These are phyloP conservation scores for Pythium brassicae DNA, from an alignment of 352 stramenopile species.

Conservation along the genomic window DNA sequence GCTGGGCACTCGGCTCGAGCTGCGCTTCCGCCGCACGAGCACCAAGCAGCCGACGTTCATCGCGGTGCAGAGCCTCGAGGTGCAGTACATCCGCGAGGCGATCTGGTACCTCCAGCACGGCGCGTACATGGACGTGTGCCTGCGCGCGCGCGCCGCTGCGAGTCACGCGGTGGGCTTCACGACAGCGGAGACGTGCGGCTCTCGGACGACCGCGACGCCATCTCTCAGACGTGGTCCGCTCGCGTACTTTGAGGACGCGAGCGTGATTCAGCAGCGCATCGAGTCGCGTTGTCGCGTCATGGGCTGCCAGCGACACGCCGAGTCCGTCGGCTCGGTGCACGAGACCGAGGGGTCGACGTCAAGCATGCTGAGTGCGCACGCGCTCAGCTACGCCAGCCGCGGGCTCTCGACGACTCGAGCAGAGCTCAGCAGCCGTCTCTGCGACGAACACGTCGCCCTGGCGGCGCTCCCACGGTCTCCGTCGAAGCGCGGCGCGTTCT, in stretches of 20 bases:
- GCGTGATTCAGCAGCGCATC: conserved; percentile 32
- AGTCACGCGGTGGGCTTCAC: conserved; percentile 1
- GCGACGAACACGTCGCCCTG: conserved; percentile 25
- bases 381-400: conserved; percentile 5
- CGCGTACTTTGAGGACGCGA: conserved; percentile 35
- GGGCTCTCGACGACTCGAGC: conserved; percentile 6
- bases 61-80: conserved; percentile 48
- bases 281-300: conserved; percentile 48
- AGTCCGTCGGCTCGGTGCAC: conserved; percentile 12
- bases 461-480: conserved; percentile 21
- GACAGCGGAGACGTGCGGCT: neutral
- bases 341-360: conserved; percentile 18
- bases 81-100: conserved; percentile 57
- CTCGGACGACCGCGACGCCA: neutral
- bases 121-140: conserved; percentile 32
- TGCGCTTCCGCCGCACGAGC: conserved; percentile 42
- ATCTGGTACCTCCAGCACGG: conserved; percentile 60
- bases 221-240: conserved; percentile 20
- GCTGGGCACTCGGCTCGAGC: conserved; percentile 32
- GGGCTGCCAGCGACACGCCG: conserved; percentile 24
- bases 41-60: conserved; percentile 61
- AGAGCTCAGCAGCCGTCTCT: conserved; percentile 15
- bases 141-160: conserved; percentile 21
- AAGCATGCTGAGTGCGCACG: conserved; percentile 17
- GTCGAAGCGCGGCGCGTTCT: conserved; percentile 23